Evolutionary conservation across 2,329 filamentous ascomycete genomes (phyloP), one percentile per base, ranked within the genome.

Genomic region (Stagonosporopsis cucurbitacearum): DNA sequence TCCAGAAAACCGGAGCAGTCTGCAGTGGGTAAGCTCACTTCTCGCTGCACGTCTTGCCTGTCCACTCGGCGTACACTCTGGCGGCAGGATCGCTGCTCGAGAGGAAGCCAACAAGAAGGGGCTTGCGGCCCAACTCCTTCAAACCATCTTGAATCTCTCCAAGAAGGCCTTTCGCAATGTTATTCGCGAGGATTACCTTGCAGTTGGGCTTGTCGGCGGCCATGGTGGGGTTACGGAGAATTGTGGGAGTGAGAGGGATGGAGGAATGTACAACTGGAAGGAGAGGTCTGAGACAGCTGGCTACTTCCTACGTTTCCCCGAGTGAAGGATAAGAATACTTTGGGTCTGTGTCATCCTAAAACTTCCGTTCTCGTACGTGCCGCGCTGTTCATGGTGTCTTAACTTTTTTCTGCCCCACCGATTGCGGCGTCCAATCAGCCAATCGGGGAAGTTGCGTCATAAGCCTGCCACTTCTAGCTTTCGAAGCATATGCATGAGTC

Each of bases 11-110:
- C 39, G 39, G 26, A 23, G n/a, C 39, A 55, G 46, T 54, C 55
- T 39, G 54, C 30, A 64, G 56, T 54, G 57, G 57, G 62, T 54
- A 65, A 56, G 74, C 89, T 88, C 82, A 97, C 93, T 97, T 96
- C 76, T 98, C 94, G 77, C 88, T 85, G 77, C 92, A 96, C 4
- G 95, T 97, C 84, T 96, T 97, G 77, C 92, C 91, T 36, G 94
- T 97, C 91, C 92, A 97, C 77, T 97, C 91, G 50, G 95, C 95
- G 75, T 99, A 98, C 81, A 96, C 92, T 67, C 90, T 82, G 28
- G 94, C 94, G 35, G 92, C 91, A 26, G 93, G 92, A 78, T 99
- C 95, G 63, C 85, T 85, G 77, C 96, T 98, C 65, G 94, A 92
- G 53, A 99, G 82, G 78, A 97, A 96, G 56, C 94, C 95, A 40